Evolutionary conservation across 208 protist species (phyloP).

Genomic region (Trypanosoma conorhini): DNA sequence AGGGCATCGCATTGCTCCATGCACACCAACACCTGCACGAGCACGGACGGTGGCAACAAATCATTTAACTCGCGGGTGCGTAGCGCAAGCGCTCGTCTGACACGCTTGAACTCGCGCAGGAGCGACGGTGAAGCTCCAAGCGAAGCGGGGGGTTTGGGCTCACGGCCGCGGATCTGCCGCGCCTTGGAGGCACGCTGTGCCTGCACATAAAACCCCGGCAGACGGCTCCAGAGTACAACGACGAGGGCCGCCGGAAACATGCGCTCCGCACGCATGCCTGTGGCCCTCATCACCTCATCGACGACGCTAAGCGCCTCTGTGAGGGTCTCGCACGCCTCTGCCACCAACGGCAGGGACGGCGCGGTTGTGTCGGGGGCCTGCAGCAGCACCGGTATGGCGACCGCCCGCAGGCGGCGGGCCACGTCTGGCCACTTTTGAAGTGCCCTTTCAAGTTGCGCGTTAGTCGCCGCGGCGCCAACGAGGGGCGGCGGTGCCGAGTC

Average conservation of each 20-base stretch:
- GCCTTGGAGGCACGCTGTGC: constrained; percentile 1
- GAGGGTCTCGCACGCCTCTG: constrained; percentile 13
- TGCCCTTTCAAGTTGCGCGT: constrained; percentile 7
- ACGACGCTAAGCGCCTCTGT: constrained; percentile 14
- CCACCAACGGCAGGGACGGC: background rate
- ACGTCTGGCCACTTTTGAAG: constrained; percentile 14
- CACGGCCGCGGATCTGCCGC: background rate
- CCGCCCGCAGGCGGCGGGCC: constrained; percentile 9
- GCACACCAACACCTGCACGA: constrained; percentile 43
- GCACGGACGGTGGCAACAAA: constrained; percentile 30
- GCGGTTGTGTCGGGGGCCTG: background rate
- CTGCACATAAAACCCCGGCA: constrained; percentile 26
- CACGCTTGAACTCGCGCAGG: constrained; percentile 24
- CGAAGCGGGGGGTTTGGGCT: background rate
- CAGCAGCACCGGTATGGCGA: constrained; percentile 26
- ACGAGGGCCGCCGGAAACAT: constrained; percentile 55
- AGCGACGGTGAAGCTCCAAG: background rate
- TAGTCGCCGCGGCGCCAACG: background rate
- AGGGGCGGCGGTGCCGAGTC: background rate
- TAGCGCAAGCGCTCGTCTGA: constrained; percentile 53
- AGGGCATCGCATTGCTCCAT: constrained; percentile 69
- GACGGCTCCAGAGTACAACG: constrained; percentile 50
- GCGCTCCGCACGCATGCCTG: constrained; percentile 46
- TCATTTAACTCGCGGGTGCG: constrained; percentile 41
- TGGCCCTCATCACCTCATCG: constrained; percentile 16